Evolutionary conservation across 345 rosid species (phyloP).

Genomic region (Eutrema yunnanense): DNA sequence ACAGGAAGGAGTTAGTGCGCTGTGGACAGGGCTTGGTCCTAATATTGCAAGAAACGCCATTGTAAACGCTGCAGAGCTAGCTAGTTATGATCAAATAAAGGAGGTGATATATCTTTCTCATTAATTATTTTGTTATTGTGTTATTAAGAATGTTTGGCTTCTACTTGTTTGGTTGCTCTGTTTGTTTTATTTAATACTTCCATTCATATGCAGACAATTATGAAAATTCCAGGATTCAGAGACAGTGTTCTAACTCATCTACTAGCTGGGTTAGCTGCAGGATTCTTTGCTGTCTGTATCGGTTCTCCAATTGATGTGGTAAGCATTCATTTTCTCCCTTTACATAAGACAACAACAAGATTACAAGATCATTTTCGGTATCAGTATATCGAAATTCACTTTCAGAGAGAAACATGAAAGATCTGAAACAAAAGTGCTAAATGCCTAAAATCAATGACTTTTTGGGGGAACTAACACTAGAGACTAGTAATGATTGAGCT

Average conservation of each 20-base stretch:
- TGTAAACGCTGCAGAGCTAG: constrained; percentile 96
- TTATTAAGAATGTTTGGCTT: constrained; percentile 1
- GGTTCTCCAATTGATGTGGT: constrained; percentile 98
- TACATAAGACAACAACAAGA: constrained; percentile 13
- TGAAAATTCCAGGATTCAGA: constrained; percentile 87
- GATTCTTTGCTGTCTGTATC: constrained; percentile 85
- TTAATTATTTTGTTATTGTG: background rate
- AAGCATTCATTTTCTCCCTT: constrained; percentile 25
- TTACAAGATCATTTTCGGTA: constrained; percentile 1
- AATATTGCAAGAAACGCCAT: constrained; percentile 92
- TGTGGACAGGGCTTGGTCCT: constrained; percentile 98
- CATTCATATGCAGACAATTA: constrained; percentile 79
- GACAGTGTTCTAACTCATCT: constrained; percentile 79
- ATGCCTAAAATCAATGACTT: background rate
- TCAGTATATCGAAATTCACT: constrained; percentile 5
- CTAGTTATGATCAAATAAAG: constrained; percentile 96
- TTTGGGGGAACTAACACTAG: background rate
- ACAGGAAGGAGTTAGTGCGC: constrained; percentile 80
- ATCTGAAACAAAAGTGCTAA: constrained; percentile 9
- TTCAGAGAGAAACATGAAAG: background rate
- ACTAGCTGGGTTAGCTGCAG: constrained; percentile 92
- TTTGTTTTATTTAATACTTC: constrained; percentile 33
- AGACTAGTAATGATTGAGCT: constrained; percentile 10
- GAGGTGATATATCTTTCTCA: constrained; percentile 39
- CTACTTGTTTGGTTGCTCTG: constrained; percentile 13